Base-by-base conservation (phyloP, 257 asterid species). In the Penstemon barbatus region DNA sequence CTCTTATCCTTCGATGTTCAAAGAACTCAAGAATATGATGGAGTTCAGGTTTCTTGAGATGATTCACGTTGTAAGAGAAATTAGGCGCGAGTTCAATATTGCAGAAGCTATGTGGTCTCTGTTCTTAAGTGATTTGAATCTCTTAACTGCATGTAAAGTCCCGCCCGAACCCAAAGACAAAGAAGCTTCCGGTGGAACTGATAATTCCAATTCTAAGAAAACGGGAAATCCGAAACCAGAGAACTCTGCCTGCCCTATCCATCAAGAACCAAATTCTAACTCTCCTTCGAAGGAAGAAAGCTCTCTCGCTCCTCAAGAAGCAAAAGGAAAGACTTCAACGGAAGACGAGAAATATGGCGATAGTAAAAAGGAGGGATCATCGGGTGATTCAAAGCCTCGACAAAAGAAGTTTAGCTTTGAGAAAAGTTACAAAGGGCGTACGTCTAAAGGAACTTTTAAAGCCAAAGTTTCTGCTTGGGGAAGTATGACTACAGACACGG, bases 81-180 rank as follows among this genome's bases (percentile, higher is more conserved):
- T 88, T 71, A 79, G n/a, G 68, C 92, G 92, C 2, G 61, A 64
- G 36, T 71, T 84, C 70, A 76, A 85, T 8, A 70, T 90, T 65
- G 73, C 77, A 5, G 95, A 93, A 71, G 90, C 92, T 25, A 85
- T 87, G 94, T 90, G 97, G 96, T 70, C 72, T 68, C 81, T 93
- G 38, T 78, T 93, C 41, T 53, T 93, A 71, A 79, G 81, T 36
- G 98, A 90, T 74, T 70, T 85, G 56, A 87, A 87, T 78, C 84
- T 93, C n/a, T 75, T 81, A 48, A 85, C 74, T 51, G 94, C 90
- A 5, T 88, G 95, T 46, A 2, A 25, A 25, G 33, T 2, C 33
- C 33, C 33, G 33, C 33, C 33, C 10, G 78, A 48, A 54, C 53
- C 76, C 25, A 71, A 62, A 62, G 41, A 25, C 33, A 25, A 74